Evolutionary conservation across 352 stramenopile species (phyloP), one percentile per base, ranked within the genome.

Genomic region (Pythium insidiosum): DNA sequence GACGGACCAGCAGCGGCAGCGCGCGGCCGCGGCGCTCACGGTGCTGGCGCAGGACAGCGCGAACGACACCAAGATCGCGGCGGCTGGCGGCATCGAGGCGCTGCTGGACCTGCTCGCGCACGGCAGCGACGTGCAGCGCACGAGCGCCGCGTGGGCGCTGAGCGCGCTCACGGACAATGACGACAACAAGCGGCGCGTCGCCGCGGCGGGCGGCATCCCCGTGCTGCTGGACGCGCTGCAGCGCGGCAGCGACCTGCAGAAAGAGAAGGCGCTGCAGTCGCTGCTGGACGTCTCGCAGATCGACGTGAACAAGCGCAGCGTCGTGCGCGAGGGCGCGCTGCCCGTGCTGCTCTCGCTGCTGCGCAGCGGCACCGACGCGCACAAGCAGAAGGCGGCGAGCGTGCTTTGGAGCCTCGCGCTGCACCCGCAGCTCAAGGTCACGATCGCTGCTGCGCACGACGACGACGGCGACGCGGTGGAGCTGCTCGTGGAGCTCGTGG

Each of bases 21-120:
- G 33, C 6, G 47, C 47, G 2, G 47, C 31, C 5, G 48, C 47
- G 16, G 33, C 40, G 19, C 36, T 55, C 1, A 26, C 47, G 1
- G 47, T 55, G 30, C 25, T 55, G 16, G 47, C 47, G 1, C 23
- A 55, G 12, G 47, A 55, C 6, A 39, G 48, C 18, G 34, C 23
- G 12, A 55, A 55, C 20, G 47, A 55, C 24, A 6, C 13, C 5
- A 15, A 30, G 13, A 55, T 55, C 12, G 47, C 38, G 3, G 38
- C 22, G 10, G 39, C 47, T 4, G 47, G 39, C 3, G 47, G 31
- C 10, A 26, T 55, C 0, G 39, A 55, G 24, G 13, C 38, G 18
- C 24, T 55, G 9, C 38, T 55, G 22, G 22, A 11, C 3, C 21
- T 49, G 9, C 20, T 55, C 22, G 30, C 13, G 2, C 34, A n/a